Evolutionary conservation across 768 basidiomycete species (phyloP).

Genomic region (Naematelia encephala): DNA sequence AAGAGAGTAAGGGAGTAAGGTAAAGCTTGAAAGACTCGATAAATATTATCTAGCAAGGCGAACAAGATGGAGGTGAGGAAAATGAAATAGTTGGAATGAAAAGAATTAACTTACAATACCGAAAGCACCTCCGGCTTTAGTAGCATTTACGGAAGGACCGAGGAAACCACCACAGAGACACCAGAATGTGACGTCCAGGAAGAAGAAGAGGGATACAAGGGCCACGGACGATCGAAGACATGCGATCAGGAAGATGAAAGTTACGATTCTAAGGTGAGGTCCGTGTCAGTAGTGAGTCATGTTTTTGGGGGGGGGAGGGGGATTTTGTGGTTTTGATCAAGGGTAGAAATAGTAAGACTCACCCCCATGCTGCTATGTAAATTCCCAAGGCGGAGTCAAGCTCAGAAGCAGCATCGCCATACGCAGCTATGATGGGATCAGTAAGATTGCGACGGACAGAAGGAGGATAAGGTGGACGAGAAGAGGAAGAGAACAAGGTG

Average conservation of each 20-base stretch:
- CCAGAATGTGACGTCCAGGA: conserved; percentile 58
- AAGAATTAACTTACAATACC: conserved; percentile 42
- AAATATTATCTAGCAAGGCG: too few species aligned
- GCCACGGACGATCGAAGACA: conserved; percentile 57
- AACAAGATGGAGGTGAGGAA: too few species aligned
- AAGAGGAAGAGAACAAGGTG: too few species aligned
- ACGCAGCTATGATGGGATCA: conserved; percentile 20
- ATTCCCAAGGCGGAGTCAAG: conserved; percentile 39
- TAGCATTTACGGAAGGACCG: conserved; percentile 30
- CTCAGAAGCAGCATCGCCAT: conserved; percentile 18
- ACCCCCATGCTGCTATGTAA: conserved; percentile 40
- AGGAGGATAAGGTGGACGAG: too few species aligned
- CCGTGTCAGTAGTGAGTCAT: too few species aligned
- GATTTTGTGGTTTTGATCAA: too few species aligned
- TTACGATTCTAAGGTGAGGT: conserved; percentile 28
- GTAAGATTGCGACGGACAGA: not conserved
- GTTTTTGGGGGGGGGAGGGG: too few species aligned
- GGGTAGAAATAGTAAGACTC: not conserved
- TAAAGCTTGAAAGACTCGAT: too few species aligned
- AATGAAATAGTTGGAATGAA: not conserved
- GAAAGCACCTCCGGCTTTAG: conserved; percentile 51
- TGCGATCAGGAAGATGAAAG: conserved; percentile 54
- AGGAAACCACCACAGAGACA: conserved; percentile 40
- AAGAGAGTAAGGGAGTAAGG: too few species aligned
- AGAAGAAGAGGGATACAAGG: conserved; percentile 57